Base-by-base conservation (phyloP, 495 filamentous ascomycete genomes). In the Poronia punctata region DNA sequence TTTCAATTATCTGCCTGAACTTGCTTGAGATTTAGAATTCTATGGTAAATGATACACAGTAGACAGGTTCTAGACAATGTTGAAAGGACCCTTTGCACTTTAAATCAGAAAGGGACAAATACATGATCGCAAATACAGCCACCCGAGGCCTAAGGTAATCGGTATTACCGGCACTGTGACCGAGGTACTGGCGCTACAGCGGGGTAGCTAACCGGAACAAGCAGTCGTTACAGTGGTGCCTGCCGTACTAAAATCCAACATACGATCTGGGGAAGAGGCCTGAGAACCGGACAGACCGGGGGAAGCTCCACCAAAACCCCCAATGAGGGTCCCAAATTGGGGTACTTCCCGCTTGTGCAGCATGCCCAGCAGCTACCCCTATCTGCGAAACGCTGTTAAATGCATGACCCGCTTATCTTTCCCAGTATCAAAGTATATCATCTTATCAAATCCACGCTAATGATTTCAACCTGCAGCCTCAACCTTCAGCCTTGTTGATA, bases 211-310 rank as follows among this genome's bases (percentile, higher is more conserved):
- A 41, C 38, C 33, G 38, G 6, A 33, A 15, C 22, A 23, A 18
- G 38, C 20, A 40, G 29, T n/a, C 21, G 29, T 33, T 19, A 22
- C 15, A 33, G 29, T 15, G 25, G 11, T 22, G 5, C 17, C 22
- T 11, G 24, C 15, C 14, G 37, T 18, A 30, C 37, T 39, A 39
- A 39, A n/a, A n/a, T n/a, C 36, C 32, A 27, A 41, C 24, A 25
- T 48, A 37, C 40, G 50, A 51, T 49, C 48, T 40, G 47, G 51
- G 48, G 38, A 40, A 35, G 26, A 34, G 32, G 31, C 19, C 20
- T 29, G 10, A n/a, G n/a, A n/a, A n/a, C n/a, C n/a, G n/a, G n/a
- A n/a, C n/a, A n/a, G n/a, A n/a, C n/a, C n/a, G n/a, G n/a, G n/a
- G n/a, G n/a, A n/a, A n/a, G n/a, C n/a, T n/a, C n/a, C n/a, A n/a